Conservation (phyloP, 2,329 filamentous ascomycete species). For the Aspergillus brunneoviolaceus region DNA sequence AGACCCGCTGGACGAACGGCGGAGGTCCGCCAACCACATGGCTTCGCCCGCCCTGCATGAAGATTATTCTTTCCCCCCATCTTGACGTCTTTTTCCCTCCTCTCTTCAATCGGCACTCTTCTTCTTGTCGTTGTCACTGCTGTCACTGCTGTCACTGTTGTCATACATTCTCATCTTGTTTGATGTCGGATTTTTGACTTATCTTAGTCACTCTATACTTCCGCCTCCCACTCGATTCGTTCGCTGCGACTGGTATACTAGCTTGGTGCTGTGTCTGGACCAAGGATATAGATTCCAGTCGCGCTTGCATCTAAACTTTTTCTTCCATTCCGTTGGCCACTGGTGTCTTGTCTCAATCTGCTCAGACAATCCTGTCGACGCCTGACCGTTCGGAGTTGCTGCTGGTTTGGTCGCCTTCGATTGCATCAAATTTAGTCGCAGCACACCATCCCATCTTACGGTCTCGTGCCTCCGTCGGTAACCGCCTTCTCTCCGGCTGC, state of each 20-base stretch:
- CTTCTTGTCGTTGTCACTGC: too few relatives aligned
- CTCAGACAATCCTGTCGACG: neutral
- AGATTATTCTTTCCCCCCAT: neutral
- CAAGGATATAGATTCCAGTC: neutral
- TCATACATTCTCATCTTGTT: too few relatives aligned
- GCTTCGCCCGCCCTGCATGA: neutral
- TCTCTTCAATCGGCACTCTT: too few relatives aligned
- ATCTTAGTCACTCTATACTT: neutral
- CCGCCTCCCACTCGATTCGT: neutral
- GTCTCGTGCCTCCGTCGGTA: conserved; percentile 16
- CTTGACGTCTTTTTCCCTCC: neutral
- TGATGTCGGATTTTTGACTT: too few relatives aligned
- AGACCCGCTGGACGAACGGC: neutral
- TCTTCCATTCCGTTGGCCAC: neutral
- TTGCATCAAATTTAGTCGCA: conserved; percentile 33
- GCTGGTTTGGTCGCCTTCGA: conserved; percentile 26
- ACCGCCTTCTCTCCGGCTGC: neutral
- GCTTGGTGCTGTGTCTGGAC: neutral
- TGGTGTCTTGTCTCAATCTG: conserved; percentile 3
- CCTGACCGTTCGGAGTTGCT: conserved; percentile 3
- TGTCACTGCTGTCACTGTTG: too few relatives aligned
- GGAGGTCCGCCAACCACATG: neutral
- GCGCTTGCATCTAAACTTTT: neutral
- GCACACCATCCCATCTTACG: conserved; percentile 28
- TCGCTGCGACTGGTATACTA: neutral